Base-by-base conservation (phyloP, 1,139 yeast species). In the Nakaseomyces delphensis region DNA sequence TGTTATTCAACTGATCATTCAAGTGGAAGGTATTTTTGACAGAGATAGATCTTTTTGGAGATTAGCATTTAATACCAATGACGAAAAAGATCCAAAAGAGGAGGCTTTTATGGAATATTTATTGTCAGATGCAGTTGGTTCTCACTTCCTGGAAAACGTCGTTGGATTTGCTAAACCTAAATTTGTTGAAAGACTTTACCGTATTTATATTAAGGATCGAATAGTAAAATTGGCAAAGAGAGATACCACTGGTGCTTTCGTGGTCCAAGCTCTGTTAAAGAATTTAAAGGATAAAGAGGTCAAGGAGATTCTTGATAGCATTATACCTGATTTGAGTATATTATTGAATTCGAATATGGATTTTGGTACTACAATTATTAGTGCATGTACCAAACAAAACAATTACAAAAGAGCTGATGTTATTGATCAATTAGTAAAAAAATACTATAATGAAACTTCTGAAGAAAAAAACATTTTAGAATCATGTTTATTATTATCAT, bases 71-170 rank as follows among this genome's bases (percentile, higher is more conserved):
- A 58, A 58, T 30, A 63, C 61, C 8, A 63, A 64, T 9, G 74
- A 68, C 9, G 78, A 68, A 20, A 72, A 67, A 43, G 79, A 81
- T 45, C 52, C 76, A 0, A 74, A 78, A 45, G 95, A 87, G 59
- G 87, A 77, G 50, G 76, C 91, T 1, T 87, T 83, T 60, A 81
- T 87, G 32, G 96, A 87, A 59, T 83, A 83, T 57, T 69, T 89
- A 45, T 66, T 89, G 41, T 79, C 93, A 5, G 96, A 89, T 57
- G 71, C 95, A 1, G 86, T 87, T 13, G 98, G 97, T 0, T 82
- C 95, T 1, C 96, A 87, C 64, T 87, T 89, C 66, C 68, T 89
- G 35, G 89, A 89, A 62, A 73, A 80, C 15, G 73, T 79, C 18
- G 69, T 89, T 42, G 76, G 74, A 40, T 76, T 74, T 43, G 83